Evolutionary conservation across 768 basidiomycete genomes (phyloP).

Genomic region (Pulveroboletus sp.): DNA sequence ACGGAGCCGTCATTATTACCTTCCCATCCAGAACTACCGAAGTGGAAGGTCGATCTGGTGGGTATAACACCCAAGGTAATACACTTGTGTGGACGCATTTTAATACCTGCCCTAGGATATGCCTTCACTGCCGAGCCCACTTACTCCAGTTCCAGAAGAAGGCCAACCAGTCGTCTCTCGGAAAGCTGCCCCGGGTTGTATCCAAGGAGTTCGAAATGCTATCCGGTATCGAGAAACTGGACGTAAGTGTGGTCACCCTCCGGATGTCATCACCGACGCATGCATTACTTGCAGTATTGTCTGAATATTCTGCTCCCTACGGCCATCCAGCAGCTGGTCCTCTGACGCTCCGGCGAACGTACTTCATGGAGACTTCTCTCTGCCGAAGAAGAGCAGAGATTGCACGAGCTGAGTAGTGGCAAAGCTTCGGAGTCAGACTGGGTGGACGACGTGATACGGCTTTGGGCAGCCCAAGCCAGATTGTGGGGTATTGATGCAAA

Average conservation of each 20-base stretch:
- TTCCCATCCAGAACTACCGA: conserved; percentile 22
- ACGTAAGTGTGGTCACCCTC: conserved; percentile 38
- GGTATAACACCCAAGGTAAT: conserved; percentile 12
- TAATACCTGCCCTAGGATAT: conserved; percentile 13
- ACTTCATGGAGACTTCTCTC: conserved; percentile 46
- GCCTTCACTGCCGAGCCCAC: conserved; percentile 19
- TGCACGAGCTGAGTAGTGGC: conserved; percentile 48
- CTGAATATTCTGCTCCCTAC: conserved; percentile 69
- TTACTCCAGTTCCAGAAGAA: conserved; percentile 18
- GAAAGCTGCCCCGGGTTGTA: conserved; percentile 29
- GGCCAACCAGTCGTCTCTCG: background rate
- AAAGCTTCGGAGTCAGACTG: conserved; percentile 58
- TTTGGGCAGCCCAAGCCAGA: conserved; percentile 37
- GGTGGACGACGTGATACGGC: conserved; percentile 56
- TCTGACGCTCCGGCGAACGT: conserved; percentile 66
- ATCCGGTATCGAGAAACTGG: conserved; percentile 46
- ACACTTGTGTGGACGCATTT: background rate
- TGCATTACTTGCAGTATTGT: conserved; percentile 50
- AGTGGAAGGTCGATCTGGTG: conserved; percentile 10
- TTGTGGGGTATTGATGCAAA: conserved; percentile 33
- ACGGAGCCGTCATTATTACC: conserved; percentile 26
- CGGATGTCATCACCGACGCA: conserved; percentile 1
- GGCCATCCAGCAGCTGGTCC: conserved; percentile 64
- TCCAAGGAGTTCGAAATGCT: conserved; percentile 44
- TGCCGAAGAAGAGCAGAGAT: conserved; percentile 47